Evolutionary conservation across 1,284 basidiomycete species (phyloP), one percentile per base, ranked within the genome.

Genomic region (Cutaneotrichosporon arboriforme): DNA sequence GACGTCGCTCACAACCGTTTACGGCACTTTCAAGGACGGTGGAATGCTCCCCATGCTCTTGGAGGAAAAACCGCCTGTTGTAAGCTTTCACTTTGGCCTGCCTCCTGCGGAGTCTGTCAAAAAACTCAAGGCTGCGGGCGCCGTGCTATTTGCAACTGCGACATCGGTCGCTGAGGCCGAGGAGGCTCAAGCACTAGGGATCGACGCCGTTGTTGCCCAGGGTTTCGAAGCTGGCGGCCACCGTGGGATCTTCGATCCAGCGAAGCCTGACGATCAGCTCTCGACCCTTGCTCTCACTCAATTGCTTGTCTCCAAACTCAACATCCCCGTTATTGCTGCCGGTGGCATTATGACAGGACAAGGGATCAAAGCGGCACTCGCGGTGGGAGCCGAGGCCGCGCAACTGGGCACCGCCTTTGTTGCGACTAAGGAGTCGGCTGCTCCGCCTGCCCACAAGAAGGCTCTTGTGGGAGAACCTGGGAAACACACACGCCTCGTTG

Each of bases 391-490:
- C 1, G 50, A 50, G 1, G 66, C 64, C 14, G 67, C 59, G 8
- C 70, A 72, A 51, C 51, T 72, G 20, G 70, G 70, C 14, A 72
- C 70, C 4, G 69, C 70, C 3, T 72, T 69, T 37, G 52, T 72
- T 23, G 21, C 35, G 1, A 57, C 57, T 33, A 46, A 58, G 42
- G 70, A 72, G 47, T 68, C 65, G 8, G 53, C 64, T 0, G 65
- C 68, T 0, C 61, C 69, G 45, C 50, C 58, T 10, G 58, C 47
- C 1, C 66, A 67, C 48, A 52, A 61, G 26, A 14, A 35, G 20
- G 63, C 66, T 1, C 51, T 70, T 20, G 36, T 26, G 13, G 40
- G 52, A 5, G 18, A 34, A 4, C 51, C 37, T 5, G 60, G 52
- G 1, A 22, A 57, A 13, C 54, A 60, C 45, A 72, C 69, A 8